Percentiles rank a stretch among this genome's conserved stretches.
These are phyloP conservation scores for Syzygium jambos DNA, from an alignment of 345 rosid species.

Conservation along the genomic window DNA sequence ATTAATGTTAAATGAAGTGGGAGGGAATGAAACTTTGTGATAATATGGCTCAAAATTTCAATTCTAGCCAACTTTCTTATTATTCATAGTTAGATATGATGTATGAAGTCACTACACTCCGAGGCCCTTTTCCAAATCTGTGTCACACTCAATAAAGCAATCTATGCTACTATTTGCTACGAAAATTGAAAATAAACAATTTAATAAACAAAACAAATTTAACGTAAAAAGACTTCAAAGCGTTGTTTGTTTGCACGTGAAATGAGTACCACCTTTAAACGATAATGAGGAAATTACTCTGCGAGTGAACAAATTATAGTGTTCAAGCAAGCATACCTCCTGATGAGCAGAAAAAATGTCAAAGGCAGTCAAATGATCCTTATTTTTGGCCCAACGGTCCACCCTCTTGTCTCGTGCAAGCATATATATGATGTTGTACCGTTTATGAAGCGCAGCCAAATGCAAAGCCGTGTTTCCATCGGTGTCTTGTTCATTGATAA, in stretches of 20 bases:
- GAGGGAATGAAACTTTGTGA: background rate
- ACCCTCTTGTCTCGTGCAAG: background rate
- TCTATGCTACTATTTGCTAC: accelerated
- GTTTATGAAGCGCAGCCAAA: background rate
- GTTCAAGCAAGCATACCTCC: background rate
- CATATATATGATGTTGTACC: background rate
- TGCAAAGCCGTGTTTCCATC: background rate
- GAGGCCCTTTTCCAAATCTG: background rate
- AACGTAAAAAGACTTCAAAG: background rate
- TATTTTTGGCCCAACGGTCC: background rate
- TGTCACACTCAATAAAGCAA: background rate
- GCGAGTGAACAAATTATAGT: background rate
- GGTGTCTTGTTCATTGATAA: background rate
- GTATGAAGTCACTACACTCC: background rate
- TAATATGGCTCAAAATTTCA: background rate
- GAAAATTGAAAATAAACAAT: background rate
- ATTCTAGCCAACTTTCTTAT: background rate
- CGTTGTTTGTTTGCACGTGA: background rate
- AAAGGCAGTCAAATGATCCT: background rate
- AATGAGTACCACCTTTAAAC: background rate
- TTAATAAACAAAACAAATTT: background rate
- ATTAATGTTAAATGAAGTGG: background rate
- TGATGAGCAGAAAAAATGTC: accelerated
- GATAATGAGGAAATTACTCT: no score
- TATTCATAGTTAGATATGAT: no score